These are phyloP conservation scores for Epichloe sibirici DNA, from an alignment of 2,329 filamentous ascomycete genomes.

Conservation along the genomic window DNA sequence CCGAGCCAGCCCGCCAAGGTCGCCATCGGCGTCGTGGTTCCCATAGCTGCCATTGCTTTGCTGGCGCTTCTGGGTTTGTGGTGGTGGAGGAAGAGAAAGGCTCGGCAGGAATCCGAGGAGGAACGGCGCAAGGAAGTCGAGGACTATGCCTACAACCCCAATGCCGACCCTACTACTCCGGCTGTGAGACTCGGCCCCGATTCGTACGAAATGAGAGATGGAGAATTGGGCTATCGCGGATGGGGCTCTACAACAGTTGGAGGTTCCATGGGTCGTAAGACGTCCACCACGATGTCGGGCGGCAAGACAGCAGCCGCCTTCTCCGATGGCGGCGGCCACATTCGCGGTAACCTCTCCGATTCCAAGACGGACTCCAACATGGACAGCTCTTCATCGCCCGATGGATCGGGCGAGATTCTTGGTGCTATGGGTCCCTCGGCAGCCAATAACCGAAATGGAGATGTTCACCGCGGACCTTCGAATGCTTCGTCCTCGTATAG, in stretches of 20 bases:
- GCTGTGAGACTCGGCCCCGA: slow-evolving; percentile 34
- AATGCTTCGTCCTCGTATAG: slow-evolving; percentile 97
- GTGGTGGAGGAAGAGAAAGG: slow-evolving; percentile 82
- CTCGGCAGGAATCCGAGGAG: slow-evolving; percentile 73
- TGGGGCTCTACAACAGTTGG: slow-evolving; percentile 72
- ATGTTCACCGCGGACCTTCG: slow-evolving; percentile 79
- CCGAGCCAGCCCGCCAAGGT: slow-evolving; percentile 58
- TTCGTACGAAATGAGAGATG: slow-evolving; percentile 62
- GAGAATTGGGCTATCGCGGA: slow-evolving; percentile 72
- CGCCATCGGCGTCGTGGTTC: slow-evolving; percentile 86
- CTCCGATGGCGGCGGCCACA: slow-evolving; percentile 64
- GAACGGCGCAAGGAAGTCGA: slow-evolving; percentile 90
- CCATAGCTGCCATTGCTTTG: slow-evolving; percentile 76
- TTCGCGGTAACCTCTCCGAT: slow-evolving; percentile 53
- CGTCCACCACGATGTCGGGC: slow-evolving; percentile 80
- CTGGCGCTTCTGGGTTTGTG: slow-evolving; percentile 66
- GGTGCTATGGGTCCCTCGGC: slow-evolving; percentile 68
- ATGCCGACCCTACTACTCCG: slow-evolving; percentile 72
- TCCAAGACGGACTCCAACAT: slow-evolving; percentile 54
- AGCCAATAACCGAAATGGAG: slow-evolving; percentile 49
- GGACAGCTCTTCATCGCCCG: slow-evolving; percentile 42
- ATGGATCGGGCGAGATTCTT: slow-evolving; percentile 57
- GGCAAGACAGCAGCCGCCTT: slow-evolving; percentile 52
- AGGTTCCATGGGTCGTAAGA: slow-evolving; percentile 64
- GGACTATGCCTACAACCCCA: slow-evolving; percentile 97